Base-by-base conservation (phyloP, 1,284 basidiomycete genomes). In the Dichomitus squalens region DNA sequence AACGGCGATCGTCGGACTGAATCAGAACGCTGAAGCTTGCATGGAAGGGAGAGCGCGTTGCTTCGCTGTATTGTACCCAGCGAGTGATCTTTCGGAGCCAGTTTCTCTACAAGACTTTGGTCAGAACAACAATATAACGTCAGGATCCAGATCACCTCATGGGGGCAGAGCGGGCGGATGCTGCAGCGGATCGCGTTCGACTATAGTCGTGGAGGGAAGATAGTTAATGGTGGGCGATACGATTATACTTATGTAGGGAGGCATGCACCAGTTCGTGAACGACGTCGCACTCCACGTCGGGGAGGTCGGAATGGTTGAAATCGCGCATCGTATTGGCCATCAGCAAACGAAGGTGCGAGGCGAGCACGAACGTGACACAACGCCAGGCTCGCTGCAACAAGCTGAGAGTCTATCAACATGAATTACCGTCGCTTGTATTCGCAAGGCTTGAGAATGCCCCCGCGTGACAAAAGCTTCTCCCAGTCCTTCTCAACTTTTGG, bases 341-440 rank as follows among this genome's bases (percentile, higher is more conserved):
- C 41, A 44, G 41, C 25, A 16, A n/a, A 18, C 18, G 29, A 23
- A 29, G 7, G 16, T n/a, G 16, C 16, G 18, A 44, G 16, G 25
- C 8, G 21, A 29, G 18, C 25, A 9, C 16, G 25, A 6, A 44
- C 21, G 27, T 27, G 31, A 18, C 18, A 11, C 29, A n/a, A 9
- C 29, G n/a, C 31, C 16, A 16, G 25, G 3, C 41, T 16, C 25
- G 14, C 41, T 12, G n/a, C 4, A 8, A 6, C 31, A 47, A 20
- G 18, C 31, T 20, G 31, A 47, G 18, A 18, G 27, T 7, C 44
- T 47, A 47, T 20, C 44, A 31, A 47, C 44, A 47, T 47, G 27
- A 20, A 43, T 48, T 55, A 98, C 69, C 96, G 84, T 68, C 93
- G 85, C 76, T 99, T 99, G 74, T 99, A 99, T 73, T 98, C 92